Conservation (phyloP, 2,329 filamentous ascomycete genomes). For the Neoscytalidium dimidiatum region DNA sequence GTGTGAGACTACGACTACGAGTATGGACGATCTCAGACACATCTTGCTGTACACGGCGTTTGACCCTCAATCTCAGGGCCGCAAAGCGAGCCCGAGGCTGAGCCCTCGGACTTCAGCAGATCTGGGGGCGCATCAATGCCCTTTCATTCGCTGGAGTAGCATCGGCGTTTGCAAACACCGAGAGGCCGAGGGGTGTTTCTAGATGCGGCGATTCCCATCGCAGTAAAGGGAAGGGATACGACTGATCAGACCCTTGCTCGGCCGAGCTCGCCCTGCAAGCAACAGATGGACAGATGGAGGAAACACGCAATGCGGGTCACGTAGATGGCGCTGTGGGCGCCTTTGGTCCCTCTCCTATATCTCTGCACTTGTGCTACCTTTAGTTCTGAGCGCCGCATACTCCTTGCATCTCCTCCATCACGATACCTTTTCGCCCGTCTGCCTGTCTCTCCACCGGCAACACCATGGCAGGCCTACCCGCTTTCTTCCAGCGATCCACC, state of each 20-base stretch:
- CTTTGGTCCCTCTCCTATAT: background rate
- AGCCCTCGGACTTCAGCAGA: background rate
- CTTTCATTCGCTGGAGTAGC: background rate
- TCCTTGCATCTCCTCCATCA: background rate
- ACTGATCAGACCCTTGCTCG: constrained; percentile 5
- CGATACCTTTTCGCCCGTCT: background rate
- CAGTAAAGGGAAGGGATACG: background rate
- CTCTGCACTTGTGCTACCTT: background rate
- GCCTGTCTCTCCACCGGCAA: background rate
- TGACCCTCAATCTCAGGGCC: background rate
- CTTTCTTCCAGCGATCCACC: constrained; percentile 9
- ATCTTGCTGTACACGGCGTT: background rate
- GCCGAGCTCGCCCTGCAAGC: background rate
- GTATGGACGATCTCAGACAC: background rate
- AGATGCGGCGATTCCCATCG: background rate
- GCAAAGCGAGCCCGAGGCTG: constrained; percentile 8
- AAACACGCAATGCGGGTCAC: background rate
- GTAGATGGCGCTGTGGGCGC: background rate
- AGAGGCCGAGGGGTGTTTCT: background rate
- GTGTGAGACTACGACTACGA: background rate
- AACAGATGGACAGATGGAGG: background rate
- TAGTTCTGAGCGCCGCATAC: background rate
- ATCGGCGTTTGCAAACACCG: background rate
- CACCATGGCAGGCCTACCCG: constrained; percentile 2
- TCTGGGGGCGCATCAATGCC: background rate